Percentiles rank a stretch among this genome's conserved stretches.
Evolutionary conservation across 805 yeast species (phyloP).

Genomic region (Diddensiella transvaalensis): DNA sequence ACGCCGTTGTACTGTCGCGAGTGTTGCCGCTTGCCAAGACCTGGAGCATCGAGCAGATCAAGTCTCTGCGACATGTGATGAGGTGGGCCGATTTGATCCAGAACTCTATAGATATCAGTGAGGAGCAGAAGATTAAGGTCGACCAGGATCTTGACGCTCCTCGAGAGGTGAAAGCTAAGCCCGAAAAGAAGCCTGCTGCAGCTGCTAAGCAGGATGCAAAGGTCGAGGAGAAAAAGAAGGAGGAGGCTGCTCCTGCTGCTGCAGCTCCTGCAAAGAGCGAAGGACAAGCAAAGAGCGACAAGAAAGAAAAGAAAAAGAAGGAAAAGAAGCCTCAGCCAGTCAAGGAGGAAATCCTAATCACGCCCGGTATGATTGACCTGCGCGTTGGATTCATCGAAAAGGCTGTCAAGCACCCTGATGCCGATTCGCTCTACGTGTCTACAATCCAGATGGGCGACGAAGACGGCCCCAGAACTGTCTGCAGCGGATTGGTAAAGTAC

Average conservation of each 20-base stretch:
- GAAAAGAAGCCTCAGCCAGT: slow-evolving; percentile 51
- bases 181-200: slow-evolving; percentile 37
- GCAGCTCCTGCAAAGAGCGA: slow-evolving; percentile 35
- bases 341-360: slow-evolving; percentile 53
- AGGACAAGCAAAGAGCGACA: slow-evolving; percentile 30
- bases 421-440: slow-evolving; percentile 93
- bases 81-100: slow-evolving; percentile 94
- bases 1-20: slow-evolving; percentile 63
- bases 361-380: slow-evolving; percentile 84
- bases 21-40: slow-evolving; percentile 57
- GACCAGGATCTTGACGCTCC: slow-evolving; percentile 64
- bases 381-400: slow-evolving; percentile 96
- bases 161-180: slow-evolving; percentile 59
- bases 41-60: slow-evolving; percentile 56
- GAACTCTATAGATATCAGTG: slow-evolving; percentile 48
- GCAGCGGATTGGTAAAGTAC: slow-evolving; percentile 92
- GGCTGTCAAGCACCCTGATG: slow-evolving; percentile 96
- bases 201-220: slow-evolving; percentile 24
- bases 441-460: slow-evolving; percentile 96
- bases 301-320: slow-evolving; percentile 44
- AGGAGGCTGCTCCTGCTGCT: slow-evolving; percentile 28
- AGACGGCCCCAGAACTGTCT: slow-evolving; percentile 96
- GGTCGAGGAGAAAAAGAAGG: slow-evolving; percentile 12
- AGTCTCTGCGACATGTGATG: slow-evolving; percentile 72
- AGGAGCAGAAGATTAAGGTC: slow-evolving; percentile 50